Conservation (phyloP, 2,329 filamentous ascomycete genomes). For the Fusarium tuaranense region DNA sequence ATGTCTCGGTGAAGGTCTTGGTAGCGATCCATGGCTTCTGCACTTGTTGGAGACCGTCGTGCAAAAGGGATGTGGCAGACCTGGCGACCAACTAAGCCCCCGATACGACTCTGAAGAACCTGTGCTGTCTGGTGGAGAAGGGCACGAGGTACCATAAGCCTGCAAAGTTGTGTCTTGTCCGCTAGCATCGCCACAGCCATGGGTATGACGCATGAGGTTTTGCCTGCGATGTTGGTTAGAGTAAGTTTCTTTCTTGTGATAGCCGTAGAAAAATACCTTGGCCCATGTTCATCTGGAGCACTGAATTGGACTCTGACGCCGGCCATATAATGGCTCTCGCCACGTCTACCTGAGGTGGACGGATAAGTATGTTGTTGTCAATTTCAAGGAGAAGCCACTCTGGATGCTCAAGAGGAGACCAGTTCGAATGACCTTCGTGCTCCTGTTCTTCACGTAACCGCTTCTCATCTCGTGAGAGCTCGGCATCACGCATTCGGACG, state of each 20-base stretch:
- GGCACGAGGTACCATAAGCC: conserved; percentile 68
- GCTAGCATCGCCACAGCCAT: conserved; percentile 61
- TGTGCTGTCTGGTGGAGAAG: conserved; percentile 68
- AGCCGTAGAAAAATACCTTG: conserved; percentile 53
- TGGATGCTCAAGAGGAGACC: conserved; percentile 61
- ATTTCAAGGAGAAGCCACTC: conserved; percentile 77
- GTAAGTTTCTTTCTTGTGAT: neutral
- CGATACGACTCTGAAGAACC: conserved; percentile 64
- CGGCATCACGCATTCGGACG: conserved; percentile 53
- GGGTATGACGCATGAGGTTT: conserved; percentile 68
- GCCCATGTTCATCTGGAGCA: conserved; percentile 76
- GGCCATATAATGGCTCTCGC: conserved; percentile 70
- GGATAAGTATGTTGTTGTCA: conserved; percentile 71
- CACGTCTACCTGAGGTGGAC: conserved; percentile 70
- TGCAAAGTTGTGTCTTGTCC: conserved; percentile 56
- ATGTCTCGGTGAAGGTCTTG: conserved; percentile 52
- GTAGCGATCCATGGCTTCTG: conserved; percentile 45
- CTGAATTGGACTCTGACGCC: conserved; percentile 62
- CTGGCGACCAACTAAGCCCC: conserved; percentile 63
- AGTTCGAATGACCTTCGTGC: conserved; percentile 65
- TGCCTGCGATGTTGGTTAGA: conserved; percentile 53
- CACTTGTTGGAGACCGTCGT: conserved; percentile 47
- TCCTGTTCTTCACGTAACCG: conserved; percentile 57
- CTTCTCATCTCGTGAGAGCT: conserved; percentile 37
- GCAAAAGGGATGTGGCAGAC: conserved; percentile 69